Evolutionary conservation across 208 protist genomes (phyloP), one percentile per base, ranked within the genome.

Genomic region (Leishmania mexicana): DNA sequence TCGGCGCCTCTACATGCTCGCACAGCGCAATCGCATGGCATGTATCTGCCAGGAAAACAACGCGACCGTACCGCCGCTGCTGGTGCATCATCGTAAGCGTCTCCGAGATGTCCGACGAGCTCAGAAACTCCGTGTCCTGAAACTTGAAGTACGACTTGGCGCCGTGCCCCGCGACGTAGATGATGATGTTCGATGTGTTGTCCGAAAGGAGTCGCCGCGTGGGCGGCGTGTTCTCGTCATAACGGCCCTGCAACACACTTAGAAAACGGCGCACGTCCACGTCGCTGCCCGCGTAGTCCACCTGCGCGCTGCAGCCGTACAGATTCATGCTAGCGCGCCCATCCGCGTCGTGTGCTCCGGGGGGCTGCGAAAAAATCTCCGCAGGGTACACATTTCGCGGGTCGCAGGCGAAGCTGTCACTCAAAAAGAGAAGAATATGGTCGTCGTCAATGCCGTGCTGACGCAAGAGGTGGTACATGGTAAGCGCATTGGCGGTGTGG

Each of bases 381-480:
- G 86, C 92, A 75, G 86, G 97, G 74, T 94, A 95, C n/a, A 90
- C 82, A 80, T 99, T 99, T n/a, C 98, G 91, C 38, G 99, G 87
- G 83, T 99, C 99, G 85, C 99, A 99, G 17, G 98, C 97, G 83
- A 99, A 98, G 86, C 98, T 98, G 85, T 99, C 99, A n/a, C 96
- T 94, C n/a, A 99, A 84, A 91, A 99, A 99, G 54, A 99, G 86
- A 51, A 99, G 90, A 80, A 99, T 99, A 74, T 98, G 90, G 57
- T 93, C 94, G 76, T 99, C 98, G 53, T 98, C 98, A 72, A 99
- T 98, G 81, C 98, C 99, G 75, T 99, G 88, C 64, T 95, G 83
- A 28, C 99, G 99, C 49, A 99, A 95, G 1, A 96, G 90, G 85
- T 98, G 91, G 84, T 99, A 99, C 60, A 99, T 88, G 45, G 93